Percentiles rank a stretch among this genome's conserved stretches.
These are phyloP conservation scores for Nemania diffusa DNA, from an alignment of 2,329 filamentous ascomycete genomes.

Conservation along the genomic window DNA sequence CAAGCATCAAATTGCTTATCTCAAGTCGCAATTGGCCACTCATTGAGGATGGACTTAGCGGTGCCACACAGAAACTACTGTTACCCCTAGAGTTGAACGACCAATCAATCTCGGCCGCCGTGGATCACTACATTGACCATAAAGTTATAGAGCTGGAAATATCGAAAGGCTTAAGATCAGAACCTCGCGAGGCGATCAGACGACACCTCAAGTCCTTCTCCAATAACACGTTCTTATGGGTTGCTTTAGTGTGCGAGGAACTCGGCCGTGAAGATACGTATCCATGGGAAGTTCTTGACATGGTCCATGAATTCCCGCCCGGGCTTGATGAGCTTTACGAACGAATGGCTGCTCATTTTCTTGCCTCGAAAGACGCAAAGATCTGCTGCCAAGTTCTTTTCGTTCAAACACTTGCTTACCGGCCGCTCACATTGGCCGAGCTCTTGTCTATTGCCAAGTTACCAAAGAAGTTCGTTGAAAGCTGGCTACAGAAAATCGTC, in stretches of 20 bases:
- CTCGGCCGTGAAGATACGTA: conserved; percentile 39
- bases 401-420: conserved; percentile 46
- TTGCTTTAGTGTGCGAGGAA: conserved; percentile 53
- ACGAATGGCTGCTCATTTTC: conserved; percentile 52
- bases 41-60: conserved; percentile 50
- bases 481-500: conserved; percentile 44
- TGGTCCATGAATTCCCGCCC: conserved; percentile 44
- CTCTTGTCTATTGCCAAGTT: conserved; percentile 34
- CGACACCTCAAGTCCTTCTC: conserved; percentile 43
- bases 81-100: conserved; percentile 54
- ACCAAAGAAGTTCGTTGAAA: conserved; percentile 48
- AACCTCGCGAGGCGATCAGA: not conserved
- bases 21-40: conserved; percentile 54
- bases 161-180: not conserved
- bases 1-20: conserved; percentile 54
- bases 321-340: conserved; percentile 53
- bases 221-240: conserved; percentile 58
- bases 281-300: conserved; percentile 23
- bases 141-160: conserved; percentile 43
- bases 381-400: conserved; percentile 52
- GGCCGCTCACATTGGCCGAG: conserved; percentile 47
- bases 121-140: conserved; percentile 51
- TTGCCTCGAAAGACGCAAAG: conserved; percentile 42
- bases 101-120: conserved; percentile 50
- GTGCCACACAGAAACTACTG: conserved; percentile 27